Base-by-base conservation (phyloP, 106 monocot species). In the Chionographis japonica region DNA sequence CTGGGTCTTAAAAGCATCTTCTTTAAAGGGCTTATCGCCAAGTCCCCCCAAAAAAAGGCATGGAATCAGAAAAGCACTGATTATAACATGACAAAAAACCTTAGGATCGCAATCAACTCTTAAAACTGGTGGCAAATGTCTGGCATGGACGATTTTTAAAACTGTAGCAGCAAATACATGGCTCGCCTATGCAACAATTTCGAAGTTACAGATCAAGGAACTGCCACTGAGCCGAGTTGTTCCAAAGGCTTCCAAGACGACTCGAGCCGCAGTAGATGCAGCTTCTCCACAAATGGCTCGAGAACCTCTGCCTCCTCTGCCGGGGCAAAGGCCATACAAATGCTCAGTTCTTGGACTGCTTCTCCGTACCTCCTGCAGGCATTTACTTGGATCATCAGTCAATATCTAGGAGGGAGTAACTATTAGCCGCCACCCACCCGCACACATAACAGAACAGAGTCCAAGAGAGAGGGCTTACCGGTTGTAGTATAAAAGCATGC, bases 311-410 rank as follows among this genome's bases (percentile, higher is more conserved):
- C 79, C 59, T 85, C 89, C 63, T 89, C 89, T 11, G 63, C 85
- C 1, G 89, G 89, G 27, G 89, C 89, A 72, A 85, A 82, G 2
- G 89, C 89, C 89, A 89, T 89, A 54, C 89, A 89, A 8, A 89
- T 89, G 79, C 89, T 89, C 2, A 89, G 82, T 72, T 89, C 89
- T 60, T 77, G 89, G 1, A 81, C 79, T 17, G 89, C 85, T 72
- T 89, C 89, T 52, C 38, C 82, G 50, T 89, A 85, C 63, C 64
- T 89, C 85, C 89, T 89, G 82, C 40, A 56, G 52, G 27, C 27
- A 27, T 27, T 27, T 27, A 27, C 27, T 27, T 27, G 27, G 27
- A 27, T 27, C 27, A 27, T 27, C 27, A 27, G 27, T 27, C 27
- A 27, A 27, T 27, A 27, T 27, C 20, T 2, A 12, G 6, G 36